Evolutionary conservation across 1,284 basidiomycete species (phyloP), one percentile per base, ranked within the genome.

Genomic region (Caloboletus inedulis): DNA sequence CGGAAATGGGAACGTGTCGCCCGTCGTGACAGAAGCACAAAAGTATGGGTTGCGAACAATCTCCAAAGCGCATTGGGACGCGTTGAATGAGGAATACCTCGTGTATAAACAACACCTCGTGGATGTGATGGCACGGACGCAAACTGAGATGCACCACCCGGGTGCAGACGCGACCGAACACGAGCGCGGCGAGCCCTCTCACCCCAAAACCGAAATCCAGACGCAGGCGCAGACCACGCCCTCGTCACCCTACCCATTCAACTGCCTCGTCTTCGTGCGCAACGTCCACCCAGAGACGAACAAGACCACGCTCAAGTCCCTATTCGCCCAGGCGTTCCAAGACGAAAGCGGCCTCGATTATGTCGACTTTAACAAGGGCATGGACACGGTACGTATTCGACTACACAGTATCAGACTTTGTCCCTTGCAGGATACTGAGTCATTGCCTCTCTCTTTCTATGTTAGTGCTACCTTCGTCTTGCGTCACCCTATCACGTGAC

Each of bases 311-410:
- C 71, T 91, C n/a, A 82, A 80, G 40, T 67, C 72, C 3, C 65
- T 89, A 3, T 84, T 89, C 57, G 62, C 71, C 4, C 60, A 66
- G n/a, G 73, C 77, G 0, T 75, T 81, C 10, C 31, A 56, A 1
- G 19, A 46, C 14, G 47, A 52, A 16, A 58, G 68, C 2, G 34
- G 72, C 0, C 66, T 91, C 27, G 85, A 90, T 62, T 91, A 91
- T 54, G 78, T 90, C 23, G 89, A 91, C 65, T 90, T 81, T 64
- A 80, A 68, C 58, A 90, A 89, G 64, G 84, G 86, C n/a, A 81
- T 85, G 73, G 81, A 89, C 55, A 77, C 77, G 14, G 88, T 89
- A 62, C 80, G 58, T 52, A 12, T 43, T 30, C 13, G 3, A 44
- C 12, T 44, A 25, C 9, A 7, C 30, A 16, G 6, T 4, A 3